Evolutionary conservation across 345 rosid species (phyloP), one percentile per base, ranked within the genome.

Genomic region (Ceriops decandra): DNA sequence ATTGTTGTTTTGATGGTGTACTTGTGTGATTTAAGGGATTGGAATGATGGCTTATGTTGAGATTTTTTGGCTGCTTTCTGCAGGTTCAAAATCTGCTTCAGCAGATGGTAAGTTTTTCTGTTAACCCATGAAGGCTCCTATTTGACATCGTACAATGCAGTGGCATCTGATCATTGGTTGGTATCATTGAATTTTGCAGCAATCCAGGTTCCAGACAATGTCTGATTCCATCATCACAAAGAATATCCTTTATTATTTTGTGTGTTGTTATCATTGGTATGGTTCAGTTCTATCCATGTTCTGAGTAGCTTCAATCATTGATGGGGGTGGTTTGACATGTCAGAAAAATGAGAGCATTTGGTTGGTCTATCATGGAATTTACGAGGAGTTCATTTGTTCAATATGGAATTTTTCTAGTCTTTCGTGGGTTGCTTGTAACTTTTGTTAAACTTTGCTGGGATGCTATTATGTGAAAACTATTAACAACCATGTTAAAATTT

Each of bases 171-270:
- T 27, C 46, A 6, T 27, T 20, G 27, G 57, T 24, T 74, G 49
- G 15, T 57, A 17, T 27, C 51, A 21, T 74, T 70, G 62, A 68
- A 70, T 58, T 80, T 77, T 86, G 80, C 91, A 90, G 98, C 98
- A 93, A 90, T 66, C 84, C 68, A 86, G 96, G 74, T 90, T 93
- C 86, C 98, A 89, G 85, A 81, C 91, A 52, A 90, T 90, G 97
- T 93, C 98, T 0, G 98, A 93, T 60, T 89, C 97, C 74, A 89
- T 93, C 77, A 73, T 93, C 64, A 62, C 85, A 62, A 93, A 93
- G 90, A 85, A 90, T 86, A 58, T 73, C 56, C 75, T 64, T 56
- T 67, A 31, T 17, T 8, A 22, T 67, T 67, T 30, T 72, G 5
- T 20, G 60, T 68, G 59, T 15, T 49, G 10, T 20, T 53, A 38